Base-by-base conservation (phyloP, 179 eudicot species). In the Silene vulgaris region DNA sequence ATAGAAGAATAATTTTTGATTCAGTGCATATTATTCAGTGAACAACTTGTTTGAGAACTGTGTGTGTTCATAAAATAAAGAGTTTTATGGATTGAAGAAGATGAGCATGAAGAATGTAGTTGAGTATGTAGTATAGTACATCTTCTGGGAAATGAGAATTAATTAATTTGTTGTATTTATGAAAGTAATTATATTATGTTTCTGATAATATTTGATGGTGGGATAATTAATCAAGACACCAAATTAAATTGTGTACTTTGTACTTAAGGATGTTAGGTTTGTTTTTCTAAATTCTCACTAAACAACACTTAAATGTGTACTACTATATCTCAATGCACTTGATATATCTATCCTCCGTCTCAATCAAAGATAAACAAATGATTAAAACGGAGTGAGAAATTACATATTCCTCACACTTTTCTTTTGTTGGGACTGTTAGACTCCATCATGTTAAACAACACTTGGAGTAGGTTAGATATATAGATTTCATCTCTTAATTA, bases 41-140 rank as follows among this genome's bases (percentile, higher is more conserved):
- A 45, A 45, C 0, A 70, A 21, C 19, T 70, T 20, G 61, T 43
- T 48, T 13, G 32, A 26, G 59, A 21, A 23, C 1, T 45, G 21
- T 0, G 37, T 70, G 26, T 48, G 26, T 16, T 29, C 60, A 67
- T 76, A 76, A 30, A 73, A 65, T 61, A 16, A 71, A 30, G 52
- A 43, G 14, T 19, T 74, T 73, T 65, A 23, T 0, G 17, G 3
- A 59, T 19, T 1, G 21, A 5, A 16, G 16, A 14, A 52, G 1
- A 52, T 23, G 67, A 63, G 32, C 16, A 63, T 61, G 3, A 59
- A 59, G 26, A 6, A 59, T 20, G 28, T 20, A 20, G 8, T 59
- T 59, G 21, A 59, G 12, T 40, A 40, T 40, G 48, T 40, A 8
- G 48, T 40, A 40, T 1, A 23, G 26, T 40, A 0, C 43, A 37